phyloP scores from a whole-genome alignment of 108 stramenopile genomes.

The Seminavis robusta region DNA sequence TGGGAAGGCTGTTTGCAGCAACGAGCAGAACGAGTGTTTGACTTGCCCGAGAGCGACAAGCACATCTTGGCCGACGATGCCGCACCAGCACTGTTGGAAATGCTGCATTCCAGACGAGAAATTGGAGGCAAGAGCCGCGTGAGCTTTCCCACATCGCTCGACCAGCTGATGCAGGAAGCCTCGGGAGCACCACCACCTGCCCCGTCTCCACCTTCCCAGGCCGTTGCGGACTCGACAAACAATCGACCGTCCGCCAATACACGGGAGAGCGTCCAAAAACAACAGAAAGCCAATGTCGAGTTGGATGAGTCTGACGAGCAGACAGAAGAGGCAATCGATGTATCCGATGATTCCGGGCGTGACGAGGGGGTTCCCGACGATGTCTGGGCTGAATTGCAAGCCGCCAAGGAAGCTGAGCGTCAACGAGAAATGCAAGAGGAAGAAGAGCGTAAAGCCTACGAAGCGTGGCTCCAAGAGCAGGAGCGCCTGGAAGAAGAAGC shows the following conservation, averaged over 20 bases:
- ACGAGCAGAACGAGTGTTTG: too few species aligned
- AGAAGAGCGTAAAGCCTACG: conserved; percentile 6
- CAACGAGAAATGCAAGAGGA: background rate
- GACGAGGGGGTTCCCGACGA: conserved; percentile 25
- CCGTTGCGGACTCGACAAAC: too few species aligned
- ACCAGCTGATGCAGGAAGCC: too few species aligned
- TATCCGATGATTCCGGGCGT: background rate
- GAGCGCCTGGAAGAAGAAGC: conserved; percentile 24
- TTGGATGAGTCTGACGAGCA: background rate
- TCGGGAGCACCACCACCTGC: too few species aligned
- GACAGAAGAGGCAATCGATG: background rate
- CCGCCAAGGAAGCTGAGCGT: conserved; percentile 3
- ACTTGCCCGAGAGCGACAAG: too few species aligned
- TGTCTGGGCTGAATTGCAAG: conserved; percentile 22
- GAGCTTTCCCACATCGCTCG: too few species aligned
- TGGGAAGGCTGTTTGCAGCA: conserved; percentile 10
- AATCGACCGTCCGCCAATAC: too few species aligned
- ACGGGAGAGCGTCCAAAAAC: background rate
- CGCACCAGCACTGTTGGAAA: too few species aligned
- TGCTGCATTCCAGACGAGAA: too few species aligned
- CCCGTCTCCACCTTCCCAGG: too few species aligned
- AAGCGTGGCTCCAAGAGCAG: conserved; percentile 1
- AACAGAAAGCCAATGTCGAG: background rate
- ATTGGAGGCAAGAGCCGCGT: too few species aligned
- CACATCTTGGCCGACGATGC: too few species aligned